Evolutionary conservation across 2,329 filamentous ascomycete genomes (phyloP).

Genomic region (Penicillium sp.): DNA sequence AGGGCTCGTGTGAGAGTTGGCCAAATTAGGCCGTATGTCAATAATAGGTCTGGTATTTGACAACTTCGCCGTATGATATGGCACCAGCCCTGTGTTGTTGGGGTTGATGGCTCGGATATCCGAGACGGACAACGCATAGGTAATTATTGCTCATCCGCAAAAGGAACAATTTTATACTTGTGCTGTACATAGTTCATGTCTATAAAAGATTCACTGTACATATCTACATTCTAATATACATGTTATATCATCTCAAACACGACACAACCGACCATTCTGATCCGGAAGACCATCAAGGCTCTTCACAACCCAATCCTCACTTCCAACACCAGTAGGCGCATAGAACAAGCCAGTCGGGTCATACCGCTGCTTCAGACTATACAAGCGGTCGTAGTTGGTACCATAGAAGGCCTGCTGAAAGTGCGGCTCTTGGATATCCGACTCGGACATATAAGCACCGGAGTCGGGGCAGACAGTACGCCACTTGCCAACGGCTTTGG

Average conservation of each 20-base stretch:
- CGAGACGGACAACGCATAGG: background rate
- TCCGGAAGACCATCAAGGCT: slow-evolving; percentile 31
- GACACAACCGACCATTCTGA: slow-evolving; percentile 47
- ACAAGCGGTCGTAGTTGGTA: slow-evolving; percentile 28
- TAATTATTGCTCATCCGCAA: background rate
- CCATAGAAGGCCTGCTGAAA: slow-evolving; percentile 36
- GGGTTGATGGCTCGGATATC: background rate
- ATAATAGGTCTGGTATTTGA: background rate
- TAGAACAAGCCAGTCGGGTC: slow-evolving; percentile 54
- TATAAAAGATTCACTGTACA: background rate
- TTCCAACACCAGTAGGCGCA: slow-evolving; percentile 52
- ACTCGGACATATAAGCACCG: slow-evolving; percentile 49
- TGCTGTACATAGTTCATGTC: background rate
- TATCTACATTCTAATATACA: background rate
- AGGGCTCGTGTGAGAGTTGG: background rate
- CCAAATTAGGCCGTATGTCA: rapidly evolving
- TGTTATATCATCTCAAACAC: background rate
- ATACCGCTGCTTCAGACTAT: slow-evolving; percentile 52
- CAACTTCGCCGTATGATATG: background rate
- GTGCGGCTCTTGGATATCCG: slow-evolving; percentile 43
- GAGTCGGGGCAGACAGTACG: slow-evolving; percentile 27
- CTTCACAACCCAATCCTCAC: slow-evolving; percentile 51
- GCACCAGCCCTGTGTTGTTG: background rate
- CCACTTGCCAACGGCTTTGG: slow-evolving; percentile 24
- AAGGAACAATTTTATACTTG: background rate